Evolutionary conservation across 2,329 filamentous ascomycete genomes (phyloP).

Genomic region (Monilinia laxa): DNA sequence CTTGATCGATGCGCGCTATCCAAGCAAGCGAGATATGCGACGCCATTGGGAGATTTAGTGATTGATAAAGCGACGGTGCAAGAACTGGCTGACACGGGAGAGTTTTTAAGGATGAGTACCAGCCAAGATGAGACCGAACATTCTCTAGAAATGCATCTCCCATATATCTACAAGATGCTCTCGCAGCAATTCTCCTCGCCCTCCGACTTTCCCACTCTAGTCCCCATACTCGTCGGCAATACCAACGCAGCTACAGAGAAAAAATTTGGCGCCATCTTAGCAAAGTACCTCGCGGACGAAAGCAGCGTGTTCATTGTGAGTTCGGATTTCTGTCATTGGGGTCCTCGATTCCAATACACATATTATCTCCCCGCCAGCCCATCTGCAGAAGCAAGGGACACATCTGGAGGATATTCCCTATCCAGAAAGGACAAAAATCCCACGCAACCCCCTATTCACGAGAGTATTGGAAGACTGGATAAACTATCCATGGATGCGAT

Average conservation of each 20-base stretch:
- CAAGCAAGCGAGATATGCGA: constrained; percentile 67
- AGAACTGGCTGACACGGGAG: constrained; percentile 52
- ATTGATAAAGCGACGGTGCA: constrained; percentile 60
- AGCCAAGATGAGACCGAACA: constrained; percentile 78
- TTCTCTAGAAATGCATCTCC: constrained; percentile 94
- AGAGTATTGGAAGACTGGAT: constrained; percentile 81
- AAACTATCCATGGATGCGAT: constrained; percentile 81
- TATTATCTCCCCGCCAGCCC: constrained; percentile 67
- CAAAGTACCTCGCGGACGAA: constrained; percentile 73
- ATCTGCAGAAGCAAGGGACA: constrained; percentile 36
- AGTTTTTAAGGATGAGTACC: constrained; percentile 64
- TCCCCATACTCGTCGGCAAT: constrained; percentile 84
- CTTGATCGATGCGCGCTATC: constrained; percentile 76
- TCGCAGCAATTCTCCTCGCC: constrained; percentile 50
- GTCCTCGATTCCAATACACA: constrained; percentile 76
- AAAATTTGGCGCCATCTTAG: constrained; percentile 66
- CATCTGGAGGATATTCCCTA: constrained; percentile 36
- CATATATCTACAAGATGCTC: constrained; percentile 82
- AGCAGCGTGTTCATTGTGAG: constrained; percentile 82
- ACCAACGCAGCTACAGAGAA: constrained; percentile 67
- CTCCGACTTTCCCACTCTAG: constrained; percentile 63
- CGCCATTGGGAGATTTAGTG: constrained; percentile 68
- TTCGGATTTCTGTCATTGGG: constrained; percentile 98
- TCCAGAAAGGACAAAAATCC: constrained; percentile 40
- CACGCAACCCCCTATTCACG: constrained; percentile 63